Conservation (phyloP, 306 rosid species). For the Mucuna pruriens region DNA sequence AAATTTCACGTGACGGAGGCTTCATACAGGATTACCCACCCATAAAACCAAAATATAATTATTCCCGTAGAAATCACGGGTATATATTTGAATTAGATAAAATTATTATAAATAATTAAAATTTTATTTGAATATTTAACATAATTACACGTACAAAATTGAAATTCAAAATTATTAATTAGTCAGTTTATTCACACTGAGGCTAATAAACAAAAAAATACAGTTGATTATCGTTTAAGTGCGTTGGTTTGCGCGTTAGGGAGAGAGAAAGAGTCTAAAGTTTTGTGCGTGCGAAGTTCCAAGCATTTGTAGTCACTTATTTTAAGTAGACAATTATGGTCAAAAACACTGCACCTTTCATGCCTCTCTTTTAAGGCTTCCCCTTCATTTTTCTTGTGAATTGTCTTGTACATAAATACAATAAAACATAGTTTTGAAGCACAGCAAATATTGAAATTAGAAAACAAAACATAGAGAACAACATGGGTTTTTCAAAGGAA, state of each 20-base stretch:
- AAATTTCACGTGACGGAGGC: background rate
- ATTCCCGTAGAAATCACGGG: too few species aligned
- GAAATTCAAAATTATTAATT: background rate
- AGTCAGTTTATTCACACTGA: too few species aligned
- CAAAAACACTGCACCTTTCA: constrained; percentile 53
- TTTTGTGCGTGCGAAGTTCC: constrained; percentile 48
- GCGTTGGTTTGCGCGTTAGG: constrained; percentile 50
- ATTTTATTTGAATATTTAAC: too few species aligned
- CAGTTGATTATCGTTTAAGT: constrained; percentile 45
- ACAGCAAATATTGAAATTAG: background rate
- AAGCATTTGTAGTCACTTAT: constrained; percentile 28
- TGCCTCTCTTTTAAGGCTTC: background rate
- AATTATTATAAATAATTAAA: too few species aligned
- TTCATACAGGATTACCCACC: background rate
- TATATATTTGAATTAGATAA: too few species aligned
- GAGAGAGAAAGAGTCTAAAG: background rate
- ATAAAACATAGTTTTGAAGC: background rate
- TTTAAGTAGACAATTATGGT: constrained; percentile 27
- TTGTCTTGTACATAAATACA: background rate
- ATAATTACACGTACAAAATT: background rate
- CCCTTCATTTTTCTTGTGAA: background rate
- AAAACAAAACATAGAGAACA: background rate
- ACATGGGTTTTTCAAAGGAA: constrained; percentile 83
- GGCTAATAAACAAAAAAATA: too few species aligned
- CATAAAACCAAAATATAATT: too few species aligned